Evolutionary conservation across 495 filamentous ascomycete genomes (phyloP).

Genomic region (Penicillium robsamsonii): DNA sequence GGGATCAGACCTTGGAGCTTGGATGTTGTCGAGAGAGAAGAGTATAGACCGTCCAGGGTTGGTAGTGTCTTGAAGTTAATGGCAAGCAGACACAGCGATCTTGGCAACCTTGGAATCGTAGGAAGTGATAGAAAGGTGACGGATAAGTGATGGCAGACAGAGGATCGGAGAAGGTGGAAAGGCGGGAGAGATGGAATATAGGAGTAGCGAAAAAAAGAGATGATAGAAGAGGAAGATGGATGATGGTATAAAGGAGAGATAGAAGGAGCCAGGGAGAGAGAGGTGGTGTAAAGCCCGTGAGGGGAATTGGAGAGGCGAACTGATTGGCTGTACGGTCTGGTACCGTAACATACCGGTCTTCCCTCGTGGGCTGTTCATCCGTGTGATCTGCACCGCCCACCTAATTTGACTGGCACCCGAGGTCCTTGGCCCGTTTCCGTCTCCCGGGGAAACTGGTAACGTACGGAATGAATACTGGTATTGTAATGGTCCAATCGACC

Average conservation of each 20-base stretch:
- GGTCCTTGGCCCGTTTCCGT: constrained; percentile 20
- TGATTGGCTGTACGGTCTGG: constrained; percentile 13
- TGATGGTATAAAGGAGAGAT: constrained; percentile 29
- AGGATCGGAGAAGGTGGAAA: constrained; percentile 10
- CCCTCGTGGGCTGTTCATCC: constrained; percentile 14
- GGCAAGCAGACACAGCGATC: constrained; percentile 6
- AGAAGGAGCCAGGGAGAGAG: constrained; percentile 16
- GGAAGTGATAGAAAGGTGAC: constrained; percentile 14
- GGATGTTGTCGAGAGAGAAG: neutral
- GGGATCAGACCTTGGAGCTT: neutral
- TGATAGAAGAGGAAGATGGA: constrained; percentile 19
- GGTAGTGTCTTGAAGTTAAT: neutral
- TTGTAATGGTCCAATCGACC: constrained; percentile 14
- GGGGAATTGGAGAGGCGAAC: constrained; percentile 17
- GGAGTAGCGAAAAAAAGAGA: constrained; percentile 16
- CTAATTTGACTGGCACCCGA: neutral
- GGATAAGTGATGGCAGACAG: constrained; percentile 15
- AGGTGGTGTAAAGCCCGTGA: constrained; percentile 13
- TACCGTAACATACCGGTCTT: constrained; percentile 12
- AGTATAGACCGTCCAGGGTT: neutral
- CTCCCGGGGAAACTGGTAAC: constrained; percentile 9
- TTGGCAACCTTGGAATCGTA: constrained; percentile 9
- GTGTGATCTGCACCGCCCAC: constrained; percentile 11
- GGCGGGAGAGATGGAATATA: constrained; percentile 10
- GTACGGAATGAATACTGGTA: constrained; percentile 10